Percentiles rank a stretch among this genome's conserved stretches.
Evolutionary conservation across 257 asterid genomes (phyloP).

Genomic region (Leptodermis oblonga): DNA sequence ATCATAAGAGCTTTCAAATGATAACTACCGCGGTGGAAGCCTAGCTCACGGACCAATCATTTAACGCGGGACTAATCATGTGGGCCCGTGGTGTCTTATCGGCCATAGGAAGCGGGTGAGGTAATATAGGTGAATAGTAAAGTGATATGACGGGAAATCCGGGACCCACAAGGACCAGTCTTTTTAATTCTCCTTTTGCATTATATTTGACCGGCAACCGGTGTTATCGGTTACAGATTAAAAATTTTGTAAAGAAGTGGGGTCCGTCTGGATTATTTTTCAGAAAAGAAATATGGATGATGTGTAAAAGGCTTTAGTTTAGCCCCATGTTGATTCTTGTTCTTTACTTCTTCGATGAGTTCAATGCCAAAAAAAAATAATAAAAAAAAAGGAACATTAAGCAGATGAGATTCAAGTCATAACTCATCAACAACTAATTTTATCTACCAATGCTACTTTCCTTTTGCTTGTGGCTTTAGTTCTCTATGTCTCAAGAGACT

Average conservation of each 20-base stretch:
- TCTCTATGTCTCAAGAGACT: neutral
- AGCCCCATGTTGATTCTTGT: constrained; percentile 28
- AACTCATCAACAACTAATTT: neutral
- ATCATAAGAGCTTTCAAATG: constrained; percentile 9
- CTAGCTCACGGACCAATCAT: constrained; percentile 13
- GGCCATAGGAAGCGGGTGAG: neutral
- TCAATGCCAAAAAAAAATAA: neutral
- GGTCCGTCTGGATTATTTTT: constrained; percentile 13
- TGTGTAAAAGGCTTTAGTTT: constrained; percentile 19
- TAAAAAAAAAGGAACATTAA: neutral
- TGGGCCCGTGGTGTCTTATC: constrained; percentile 9
- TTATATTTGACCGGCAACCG: constrained; percentile 24
- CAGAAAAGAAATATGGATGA: constrained; percentile 13
- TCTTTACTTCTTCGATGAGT: constrained; percentile 34
- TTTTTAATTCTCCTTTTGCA: neutral
- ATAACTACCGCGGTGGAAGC: constrained; percentile 12
- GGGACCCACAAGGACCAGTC: neutral
- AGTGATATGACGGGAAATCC: constrained; percentile 2
- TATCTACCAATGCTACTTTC: neutral
- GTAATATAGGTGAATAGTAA: neutral
- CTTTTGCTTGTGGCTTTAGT: neutral
- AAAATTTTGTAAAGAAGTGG: constrained; percentile 10
- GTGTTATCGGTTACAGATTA: constrained; percentile 15
- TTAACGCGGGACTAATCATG: neutral
- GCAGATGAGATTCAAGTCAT: neutral